Percentiles rank a stretch among this genome's conserved stretches.
phyloP scores from a whole-genome alignment of 257 asterid species.

The Salvia hispanica region DNA sequence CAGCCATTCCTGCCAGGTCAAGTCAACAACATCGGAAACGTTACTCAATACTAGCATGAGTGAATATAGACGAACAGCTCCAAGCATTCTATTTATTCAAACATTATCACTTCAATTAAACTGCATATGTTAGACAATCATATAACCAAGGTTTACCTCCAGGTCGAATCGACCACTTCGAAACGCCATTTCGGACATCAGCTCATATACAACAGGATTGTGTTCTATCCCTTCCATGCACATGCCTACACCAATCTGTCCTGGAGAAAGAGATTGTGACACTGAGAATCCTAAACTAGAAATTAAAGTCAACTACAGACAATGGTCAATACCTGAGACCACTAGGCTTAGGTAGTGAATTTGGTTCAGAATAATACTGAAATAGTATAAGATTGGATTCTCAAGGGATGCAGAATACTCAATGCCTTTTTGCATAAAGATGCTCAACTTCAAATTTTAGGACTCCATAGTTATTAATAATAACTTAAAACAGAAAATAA shows the following conservation, averaged over 20 bases:
- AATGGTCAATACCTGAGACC: not conserved
- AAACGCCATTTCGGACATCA: constrained; percentile 98
- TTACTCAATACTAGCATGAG: not conserved
- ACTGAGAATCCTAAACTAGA: constrained; percentile 26
- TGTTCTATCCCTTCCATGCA: constrained; percentile 99
- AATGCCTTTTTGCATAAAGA: no score
- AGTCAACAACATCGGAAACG: constrained; percentile 23
- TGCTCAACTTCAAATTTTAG: no score
- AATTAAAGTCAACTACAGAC: constrained; percentile 24
- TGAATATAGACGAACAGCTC: not conserved
- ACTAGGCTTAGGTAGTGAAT: no score
- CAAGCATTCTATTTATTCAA: no score
- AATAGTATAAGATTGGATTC: no score
- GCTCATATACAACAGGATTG: constrained; percentile 92
- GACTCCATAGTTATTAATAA: no score
- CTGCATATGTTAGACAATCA: not conserved
- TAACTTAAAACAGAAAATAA: no score
- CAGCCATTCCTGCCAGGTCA: constrained; percentile 78
- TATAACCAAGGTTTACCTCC: constrained; percentile 50
- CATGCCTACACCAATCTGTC: constrained; percentile 95
- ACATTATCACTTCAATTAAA: not conserved
- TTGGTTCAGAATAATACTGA: no score
- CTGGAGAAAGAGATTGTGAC: constrained; percentile 28
- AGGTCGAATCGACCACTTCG: constrained; percentile 56
- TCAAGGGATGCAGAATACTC: no score